These are phyloP conservation scores for Eruca vesicaria DNA, from an alignment of 441 rosid genomes.

Conservation along the genomic window DNA sequence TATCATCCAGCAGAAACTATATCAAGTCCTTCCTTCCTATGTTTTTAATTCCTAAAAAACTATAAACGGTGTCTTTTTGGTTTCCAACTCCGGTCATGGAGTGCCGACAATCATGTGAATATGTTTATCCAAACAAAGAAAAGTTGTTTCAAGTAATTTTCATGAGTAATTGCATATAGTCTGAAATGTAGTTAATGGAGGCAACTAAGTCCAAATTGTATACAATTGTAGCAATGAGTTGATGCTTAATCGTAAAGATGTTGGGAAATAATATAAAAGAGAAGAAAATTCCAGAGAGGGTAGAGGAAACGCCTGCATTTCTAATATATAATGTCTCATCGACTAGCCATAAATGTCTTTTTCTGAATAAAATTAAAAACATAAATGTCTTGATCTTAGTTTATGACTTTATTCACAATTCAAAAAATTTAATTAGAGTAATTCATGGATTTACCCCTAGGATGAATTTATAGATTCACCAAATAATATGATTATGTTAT, in stretches of 20 bases:
- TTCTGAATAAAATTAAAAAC: too few relatives aligned
- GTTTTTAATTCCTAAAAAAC: neutral
- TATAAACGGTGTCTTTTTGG: neutral
- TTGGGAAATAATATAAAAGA: neutral
- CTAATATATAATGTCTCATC: conserved; percentile 4
- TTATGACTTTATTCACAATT: neutral
- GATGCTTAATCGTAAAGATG: conserved; percentile 3
- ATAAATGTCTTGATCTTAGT: neutral
- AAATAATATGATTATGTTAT: too few relatives aligned
- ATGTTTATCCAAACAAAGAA: conserved; percentile 3
- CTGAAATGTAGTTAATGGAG: neutral
- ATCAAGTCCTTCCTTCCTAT: neutral
- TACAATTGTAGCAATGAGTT: neutral
- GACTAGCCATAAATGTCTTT: conserved; percentile 3
- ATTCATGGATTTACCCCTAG: too few relatives aligned
- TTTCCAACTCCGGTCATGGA: neutral
- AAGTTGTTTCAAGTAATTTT: conserved; percentile 1
- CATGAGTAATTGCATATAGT: neutral
- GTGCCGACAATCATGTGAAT: conserved; percentile 10
- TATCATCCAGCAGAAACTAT: neutral
- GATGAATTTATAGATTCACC: too few relatives aligned
- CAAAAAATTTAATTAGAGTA: neutral
- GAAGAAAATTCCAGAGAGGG: neutral
- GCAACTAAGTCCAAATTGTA: neutral
- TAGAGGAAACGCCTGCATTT: conserved; percentile 7